phyloP scores from a whole-genome alignment of 495 filamentous ascomycete genomes.

The Trypethelium eluteriae region DNA sequence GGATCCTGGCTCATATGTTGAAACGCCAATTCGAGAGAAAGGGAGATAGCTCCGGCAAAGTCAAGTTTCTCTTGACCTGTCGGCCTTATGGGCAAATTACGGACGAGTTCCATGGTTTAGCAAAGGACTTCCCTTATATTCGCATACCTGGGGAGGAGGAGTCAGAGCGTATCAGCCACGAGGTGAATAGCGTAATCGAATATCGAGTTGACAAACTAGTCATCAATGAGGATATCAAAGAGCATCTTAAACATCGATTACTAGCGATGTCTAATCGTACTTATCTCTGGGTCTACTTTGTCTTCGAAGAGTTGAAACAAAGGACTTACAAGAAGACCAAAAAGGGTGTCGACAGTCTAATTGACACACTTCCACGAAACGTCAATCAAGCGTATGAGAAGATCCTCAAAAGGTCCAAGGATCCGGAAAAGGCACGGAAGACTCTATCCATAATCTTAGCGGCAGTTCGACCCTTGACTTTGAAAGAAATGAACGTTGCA shows the following conservation, averaged over 20 bases:
- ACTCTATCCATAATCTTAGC: conserved; percentile 14
- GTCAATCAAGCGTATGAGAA: conserved; percentile 17
- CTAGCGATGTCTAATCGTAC: conserved; percentile 11
- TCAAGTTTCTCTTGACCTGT: conserved; percentile 18
- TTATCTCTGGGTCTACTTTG: conserved; percentile 19
- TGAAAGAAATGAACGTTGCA: neutral
- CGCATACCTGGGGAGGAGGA: neutral
- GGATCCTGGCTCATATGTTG: neutral
- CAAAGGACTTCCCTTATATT: neutral
- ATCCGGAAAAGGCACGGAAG: conserved; percentile 7
- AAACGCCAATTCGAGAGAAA: neutral
- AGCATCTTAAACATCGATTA: conserved; percentile 9
- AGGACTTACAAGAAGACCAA: conserved; percentile 6
- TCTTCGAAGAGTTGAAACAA: conserved; percentile 16
- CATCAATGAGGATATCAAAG: conserved; percentile 1
- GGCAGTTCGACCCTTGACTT: conserved; percentile 12
- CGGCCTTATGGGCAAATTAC: conserved; percentile 18
- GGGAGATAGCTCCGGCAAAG: neutral
- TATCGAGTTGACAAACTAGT: too few relatives aligned
- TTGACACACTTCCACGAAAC: conserved; percentile 14
- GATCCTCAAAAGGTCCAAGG: conserved; percentile 13
- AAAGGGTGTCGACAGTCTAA: conserved; percentile 3
- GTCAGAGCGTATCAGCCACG: conserved; percentile 12
- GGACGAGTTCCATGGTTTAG: neutral
- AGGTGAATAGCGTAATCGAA: too few relatives aligned